Conservation (phyloP, 495 filamentous ascomycete species). For the Aspergillus egyptiacus region DNA sequence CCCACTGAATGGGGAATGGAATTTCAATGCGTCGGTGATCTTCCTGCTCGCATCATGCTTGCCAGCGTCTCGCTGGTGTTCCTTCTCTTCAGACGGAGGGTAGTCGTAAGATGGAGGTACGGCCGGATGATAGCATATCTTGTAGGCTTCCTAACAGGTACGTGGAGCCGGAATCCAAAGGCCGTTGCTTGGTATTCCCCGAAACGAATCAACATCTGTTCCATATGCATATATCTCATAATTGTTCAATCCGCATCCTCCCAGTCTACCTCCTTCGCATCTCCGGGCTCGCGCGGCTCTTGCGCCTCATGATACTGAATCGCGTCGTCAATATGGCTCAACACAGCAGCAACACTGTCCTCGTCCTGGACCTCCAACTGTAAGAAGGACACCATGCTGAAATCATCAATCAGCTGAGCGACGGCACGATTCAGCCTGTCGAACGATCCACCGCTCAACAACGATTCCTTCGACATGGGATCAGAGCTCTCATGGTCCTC, state of each 20-base stretch:
- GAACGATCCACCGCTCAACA: constrained; percentile 76
- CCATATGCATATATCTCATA: not conserved
- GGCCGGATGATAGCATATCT: not conserved
- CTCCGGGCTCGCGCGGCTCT: constrained; percentile 80
- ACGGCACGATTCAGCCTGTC: constrained; percentile 76
- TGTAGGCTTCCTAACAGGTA: not conserved
- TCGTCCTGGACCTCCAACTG: constrained; percentile 87
- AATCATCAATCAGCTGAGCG: constrained; percentile 85
- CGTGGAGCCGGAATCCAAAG: not conserved
- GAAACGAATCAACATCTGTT: not conserved
- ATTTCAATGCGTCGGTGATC: not conserved
- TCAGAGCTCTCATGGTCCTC: constrained; percentile 36
- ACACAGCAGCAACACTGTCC: constrained; percentile 82
- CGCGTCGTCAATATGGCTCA: constrained; percentile 95
- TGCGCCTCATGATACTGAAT: constrained; percentile 96
- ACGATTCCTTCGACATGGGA: constrained; percentile 52
- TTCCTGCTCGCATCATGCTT: not conserved
- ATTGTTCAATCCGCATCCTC: constrained; percentile 39
- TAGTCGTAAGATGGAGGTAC: not conserved
- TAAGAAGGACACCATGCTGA: constrained; percentile 94
- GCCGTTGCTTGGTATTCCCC: not conserved
- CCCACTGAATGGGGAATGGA: not conserved
- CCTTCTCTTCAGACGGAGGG: not conserved
- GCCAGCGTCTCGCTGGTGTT: not conserved
- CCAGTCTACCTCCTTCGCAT: constrained; percentile 66